Base-by-base conservation (phyloP, 306 rosid genomes). In the Lathyrus oleraceus region DNA sequence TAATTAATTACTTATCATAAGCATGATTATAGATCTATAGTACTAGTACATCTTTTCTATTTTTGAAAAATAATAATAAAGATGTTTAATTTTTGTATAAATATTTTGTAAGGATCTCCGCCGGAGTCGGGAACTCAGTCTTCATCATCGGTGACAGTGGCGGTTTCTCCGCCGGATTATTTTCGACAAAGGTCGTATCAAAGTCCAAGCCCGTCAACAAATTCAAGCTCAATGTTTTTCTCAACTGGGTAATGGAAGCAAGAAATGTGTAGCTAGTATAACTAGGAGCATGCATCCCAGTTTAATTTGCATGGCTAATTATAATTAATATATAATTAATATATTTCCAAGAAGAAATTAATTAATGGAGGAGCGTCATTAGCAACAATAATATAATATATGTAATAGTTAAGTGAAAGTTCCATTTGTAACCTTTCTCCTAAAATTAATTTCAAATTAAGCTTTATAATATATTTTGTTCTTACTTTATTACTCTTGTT, bases 151-250 rank as follows among this genome's bases (percentile, higher is more conserved):
- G 97, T 90, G 79, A 93, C 98, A 0, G 91, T 93, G 74, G 97
- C 96, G 0, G 75, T 87, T 53, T 90, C 98, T 1, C 97, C 98
- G 2, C 87, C 94, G 39, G 96, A 90, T 60, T 81, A 90, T 70
- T 87, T 90, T 71, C 75, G 84, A 83, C 96, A 84, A 64, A 82
- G 87, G 65, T 65, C 91, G 0, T 88, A 83, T 43, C 92, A 85
- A 30, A 74, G 81, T 6, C 39, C 76, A 10, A 78, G 87, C 30
- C 85, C 91, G 4, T 85, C 95, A 38, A 76, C 81, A 32, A 85
- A 87, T 40, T 81, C 89, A 64, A 81, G 84, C 84, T 88, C 92
- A 71, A 75, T 85, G 73, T 90, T 85, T 85, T 87, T 86, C 93
- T 84, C 92, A 39, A 86, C 83, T 73, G 88, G 89, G 81, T 86